Conservation (phyloP, 345 rosid species). For the Pistacia integerrima region DNA sequence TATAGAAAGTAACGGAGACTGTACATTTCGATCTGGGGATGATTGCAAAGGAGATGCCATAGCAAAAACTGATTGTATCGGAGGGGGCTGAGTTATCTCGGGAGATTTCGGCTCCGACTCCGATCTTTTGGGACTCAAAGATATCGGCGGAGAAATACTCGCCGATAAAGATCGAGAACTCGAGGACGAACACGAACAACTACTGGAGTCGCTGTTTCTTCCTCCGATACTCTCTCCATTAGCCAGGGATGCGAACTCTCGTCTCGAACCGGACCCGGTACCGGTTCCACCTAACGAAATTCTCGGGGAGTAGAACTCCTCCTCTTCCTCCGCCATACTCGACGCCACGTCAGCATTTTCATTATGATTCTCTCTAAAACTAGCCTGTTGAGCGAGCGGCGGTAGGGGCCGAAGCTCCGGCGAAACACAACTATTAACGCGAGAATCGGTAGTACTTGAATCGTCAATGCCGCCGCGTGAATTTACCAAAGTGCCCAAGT, state of each 20-base stretch:
- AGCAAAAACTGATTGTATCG: slow-evolving; percentile 17
- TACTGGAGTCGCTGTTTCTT: slow-evolving; percentile 48
- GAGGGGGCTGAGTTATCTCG: slow-evolving; percentile 25
- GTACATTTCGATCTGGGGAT: slow-evolving; percentile 39
- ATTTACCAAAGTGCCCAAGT: slow-evolving; percentile 70
- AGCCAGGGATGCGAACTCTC: slow-evolving; percentile 41
- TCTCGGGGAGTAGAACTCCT: slow-evolving; percentile 93
- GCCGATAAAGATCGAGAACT: slow-evolving; percentile 77
- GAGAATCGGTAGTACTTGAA: slow-evolving; percentile 5
- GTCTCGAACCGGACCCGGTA: slow-evolving; percentile 73
- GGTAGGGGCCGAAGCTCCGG: slow-evolving; percentile 98
- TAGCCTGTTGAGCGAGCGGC: slow-evolving; percentile 60
- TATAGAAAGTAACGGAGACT: slow-evolving; percentile 36
- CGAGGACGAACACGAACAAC: slow-evolving; percentile 65
- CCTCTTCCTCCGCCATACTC: slow-evolving; percentile 41
- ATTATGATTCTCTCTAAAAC: slow-evolving; percentile 36
- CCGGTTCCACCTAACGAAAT: slow-evolving; percentile 65
- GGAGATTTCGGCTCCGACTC: slow-evolving; percentile 60
- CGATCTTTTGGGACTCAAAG: slow-evolving; percentile 61
- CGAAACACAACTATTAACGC: slow-evolving; percentile 35
- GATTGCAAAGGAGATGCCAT: slow-evolving; percentile 41
- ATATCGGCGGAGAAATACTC: slow-evolving; percentile 81
- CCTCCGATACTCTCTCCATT: slow-evolving; percentile 33
- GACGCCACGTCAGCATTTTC: slow-evolving; percentile 47
- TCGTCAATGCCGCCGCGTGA: slow-evolving; percentile 43